Percentiles rank a stretch among this genome's conserved stretches.
Conservation (phyloP, 768 basidiomycete genomes). For the Xerocomus potaroensis region DNA sequence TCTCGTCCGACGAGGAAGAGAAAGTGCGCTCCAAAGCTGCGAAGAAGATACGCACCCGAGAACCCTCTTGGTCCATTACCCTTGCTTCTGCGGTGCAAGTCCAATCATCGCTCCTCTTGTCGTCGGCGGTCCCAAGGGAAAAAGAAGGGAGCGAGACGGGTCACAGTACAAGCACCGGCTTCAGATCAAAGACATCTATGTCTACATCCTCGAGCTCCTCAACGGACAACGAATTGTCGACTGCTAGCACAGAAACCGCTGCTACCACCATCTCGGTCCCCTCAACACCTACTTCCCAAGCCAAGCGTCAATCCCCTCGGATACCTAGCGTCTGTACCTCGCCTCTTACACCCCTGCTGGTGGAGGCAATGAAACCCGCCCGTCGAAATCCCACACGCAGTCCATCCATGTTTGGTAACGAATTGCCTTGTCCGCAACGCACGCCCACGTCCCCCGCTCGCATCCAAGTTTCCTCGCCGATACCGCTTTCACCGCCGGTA, state of each 20-base stretch:
- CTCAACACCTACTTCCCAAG: conserved; percentile 15
- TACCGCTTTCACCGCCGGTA: conserved; percentile 16
- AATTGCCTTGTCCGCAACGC: conserved; percentile 47
- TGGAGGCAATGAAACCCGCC: conserved; percentile 28
- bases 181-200: conserved; percentile 21
- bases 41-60: conserved; percentile 54
- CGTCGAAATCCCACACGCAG: conserved; percentile 50
- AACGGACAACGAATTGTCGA: conserved; percentile 32
- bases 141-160: conserved; percentile 12
- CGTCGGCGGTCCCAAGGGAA: conserved; percentile 13
- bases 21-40: conserved; percentile 52
- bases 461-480: conserved; percentile 29
- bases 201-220: conserved; percentile 28
- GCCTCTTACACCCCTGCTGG: conserved; percentile 12
- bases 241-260: conserved; percentile 29
- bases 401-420: conserved; percentile 64
- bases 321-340: conserved; percentile 10
- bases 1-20: conserved; percentile 78
- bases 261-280: conserved; percentile 24
- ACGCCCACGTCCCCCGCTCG: conserved; percentile 30
- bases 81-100: conserved; percentile 20
- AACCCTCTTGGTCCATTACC: conserved; percentile 30
- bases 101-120: conserved; percentile 21
- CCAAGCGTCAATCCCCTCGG: conserved; percentile 22
- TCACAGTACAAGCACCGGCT: conserved; percentile 16